A percentile compares a stretch with the other conserved stretches of the same genome.
Evolutionary conservation across 331 rosid species (phyloP).

Genomic region (Malus hybrid): DNA sequence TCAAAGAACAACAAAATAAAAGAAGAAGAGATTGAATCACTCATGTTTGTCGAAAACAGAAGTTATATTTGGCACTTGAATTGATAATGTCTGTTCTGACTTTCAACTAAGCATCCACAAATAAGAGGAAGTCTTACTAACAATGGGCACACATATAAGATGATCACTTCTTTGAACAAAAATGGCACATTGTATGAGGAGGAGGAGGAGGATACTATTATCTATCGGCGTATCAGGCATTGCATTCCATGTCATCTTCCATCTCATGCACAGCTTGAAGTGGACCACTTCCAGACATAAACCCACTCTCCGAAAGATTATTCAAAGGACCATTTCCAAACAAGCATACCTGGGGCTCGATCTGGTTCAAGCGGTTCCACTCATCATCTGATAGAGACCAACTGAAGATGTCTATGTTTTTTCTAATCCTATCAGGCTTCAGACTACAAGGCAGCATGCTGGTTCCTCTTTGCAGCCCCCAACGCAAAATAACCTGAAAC

Average conservation of each 20-base stretch:
- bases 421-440: slow-evolving; percentile 30
- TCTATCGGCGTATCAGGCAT: not conserved
- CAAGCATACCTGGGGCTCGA: slow-evolving; percentile 43
- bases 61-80: not conserved
- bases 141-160: slow-evolving; percentile 22
- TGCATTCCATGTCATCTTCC: slow-evolving; percentile 41
- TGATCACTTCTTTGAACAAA: slow-evolving; percentile 17
- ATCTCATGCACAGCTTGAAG: slow-evolving; percentile 38
- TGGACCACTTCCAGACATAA: slow-evolving; percentile 35
- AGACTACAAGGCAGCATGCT: slow-evolving; percentile 37
- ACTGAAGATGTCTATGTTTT: slow-evolving; percentile 32
- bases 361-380: slow-evolving; percentile 34
- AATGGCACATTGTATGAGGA: not conserved
- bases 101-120: slow-evolving; percentile 18
- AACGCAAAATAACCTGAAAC: slow-evolving; percentile 25
- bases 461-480: slow-evolving; percentile 48
- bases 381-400: slow-evolving; percentile 41
- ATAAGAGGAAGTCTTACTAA: slow-evolving; percentile 7
- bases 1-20: not conserved
- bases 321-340: slow-evolving; percentile 40
- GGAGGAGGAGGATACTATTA: not conserved
- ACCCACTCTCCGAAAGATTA: slow-evolving; percentile 25
- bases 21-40: not conserved
- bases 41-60: not conserved
- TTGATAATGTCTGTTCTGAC: slow-evolving; percentile 2